A percentile compares a stretch with the other conserved stretches of the same genome.
Conservation (phyloP, 2,329 filamentous ascomycete species). For the Colletotrichum sp. region DNA sequence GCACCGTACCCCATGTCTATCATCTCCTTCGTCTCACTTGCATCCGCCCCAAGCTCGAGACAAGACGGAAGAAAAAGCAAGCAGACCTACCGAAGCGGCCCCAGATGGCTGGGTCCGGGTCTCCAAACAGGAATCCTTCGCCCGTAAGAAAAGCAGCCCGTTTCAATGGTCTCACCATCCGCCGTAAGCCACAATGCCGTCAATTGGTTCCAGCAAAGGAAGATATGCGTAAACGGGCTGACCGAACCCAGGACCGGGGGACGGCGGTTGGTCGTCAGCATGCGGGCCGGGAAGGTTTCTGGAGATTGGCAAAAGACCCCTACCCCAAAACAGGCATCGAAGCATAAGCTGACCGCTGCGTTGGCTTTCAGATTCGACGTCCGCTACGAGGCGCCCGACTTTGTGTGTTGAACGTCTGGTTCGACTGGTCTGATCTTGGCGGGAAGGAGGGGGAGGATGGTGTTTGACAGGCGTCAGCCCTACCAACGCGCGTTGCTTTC, state of each 20-base stretch:
- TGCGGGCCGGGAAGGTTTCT: slow-evolving; percentile 27
- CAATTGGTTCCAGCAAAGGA: background rate
- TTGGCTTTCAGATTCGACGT: background rate
- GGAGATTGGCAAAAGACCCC: background rate
- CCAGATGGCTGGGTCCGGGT: background rate
- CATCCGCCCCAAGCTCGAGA: background rate
- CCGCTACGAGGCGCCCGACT: background rate
- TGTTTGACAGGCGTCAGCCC: background rate
- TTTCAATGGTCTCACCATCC: background rate
- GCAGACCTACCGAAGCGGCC: background rate
- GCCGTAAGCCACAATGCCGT: background rate
- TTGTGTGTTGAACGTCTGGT: background rate
- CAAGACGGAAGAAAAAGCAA: background rate
- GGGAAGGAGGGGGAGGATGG: background rate
- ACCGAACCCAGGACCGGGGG: background rate
- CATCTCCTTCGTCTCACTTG: background rate
- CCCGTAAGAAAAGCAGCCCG: background rate
- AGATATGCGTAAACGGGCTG: slow-evolving; percentile 8
- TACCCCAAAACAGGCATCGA: background rate
- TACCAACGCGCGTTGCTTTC: background rate
- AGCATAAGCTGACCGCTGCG: background rate
- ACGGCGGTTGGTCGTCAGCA: slow-evolving; percentile 25
- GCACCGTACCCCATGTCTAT: background rate
- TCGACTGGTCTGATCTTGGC: background rate
- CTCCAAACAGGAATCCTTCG: background rate